A percentile compares a stretch with the other conserved stretches of the same genome.
Evolutionary conservation across 2,329 filamentous ascomycete species (phyloP).

Genomic region (Colletotrichum tofieldiae): DNA sequence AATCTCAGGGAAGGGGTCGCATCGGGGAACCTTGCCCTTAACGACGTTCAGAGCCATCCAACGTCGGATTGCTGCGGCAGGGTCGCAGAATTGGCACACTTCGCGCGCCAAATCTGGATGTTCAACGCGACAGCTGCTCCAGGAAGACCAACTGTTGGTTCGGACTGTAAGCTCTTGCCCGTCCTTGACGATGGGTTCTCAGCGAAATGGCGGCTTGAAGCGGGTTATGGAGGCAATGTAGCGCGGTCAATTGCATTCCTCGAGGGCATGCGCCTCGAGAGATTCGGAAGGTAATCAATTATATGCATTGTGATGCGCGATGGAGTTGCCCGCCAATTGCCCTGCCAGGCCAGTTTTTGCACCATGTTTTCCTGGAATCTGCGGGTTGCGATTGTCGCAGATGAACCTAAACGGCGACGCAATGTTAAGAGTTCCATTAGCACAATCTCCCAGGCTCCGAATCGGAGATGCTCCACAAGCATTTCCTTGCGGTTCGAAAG

Average conservation of each 20-base stretch:
- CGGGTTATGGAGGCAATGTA: background rate
- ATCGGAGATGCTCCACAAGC: slow-evolving; percentile 31
- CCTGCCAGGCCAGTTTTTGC: background rate
- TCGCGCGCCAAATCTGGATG: slow-evolving; percentile 15
- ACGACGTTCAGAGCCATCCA: slow-evolving; percentile 13
- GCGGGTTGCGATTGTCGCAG: slow-evolving; percentile 2
- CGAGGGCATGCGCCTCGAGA: background rate
- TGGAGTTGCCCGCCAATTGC: slow-evolving; percentile 1
- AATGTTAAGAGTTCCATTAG: slow-evolving; percentile 29
- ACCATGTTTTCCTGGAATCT: slow-evolving; percentile 3
- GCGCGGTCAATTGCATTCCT: background rate
- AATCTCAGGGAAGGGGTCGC: slow-evolving; percentile 29
- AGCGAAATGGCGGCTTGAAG: background rate
- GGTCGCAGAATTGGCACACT: slow-evolving; percentile 21
- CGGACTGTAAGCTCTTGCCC: slow-evolving; percentile 7
- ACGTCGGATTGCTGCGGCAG: slow-evolving; percentile 24
- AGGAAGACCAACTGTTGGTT: slow-evolving; percentile 15
- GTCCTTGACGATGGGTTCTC: background rate
- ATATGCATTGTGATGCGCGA: slow-evolving; percentile 31
- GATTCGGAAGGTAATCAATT: background rate
- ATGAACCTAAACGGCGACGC: slow-evolving; percentile 30
- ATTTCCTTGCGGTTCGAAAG: slow-evolving; percentile 23
- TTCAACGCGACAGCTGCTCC: slow-evolving; percentile 11
- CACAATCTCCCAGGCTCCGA: slow-evolving; percentile 35
- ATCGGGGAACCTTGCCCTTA: slow-evolving; percentile 26